phyloP scores from a whole-genome alignment of 2,329 filamentous ascomycete species.

The Fonsecaea multimorphosa region DNA sequence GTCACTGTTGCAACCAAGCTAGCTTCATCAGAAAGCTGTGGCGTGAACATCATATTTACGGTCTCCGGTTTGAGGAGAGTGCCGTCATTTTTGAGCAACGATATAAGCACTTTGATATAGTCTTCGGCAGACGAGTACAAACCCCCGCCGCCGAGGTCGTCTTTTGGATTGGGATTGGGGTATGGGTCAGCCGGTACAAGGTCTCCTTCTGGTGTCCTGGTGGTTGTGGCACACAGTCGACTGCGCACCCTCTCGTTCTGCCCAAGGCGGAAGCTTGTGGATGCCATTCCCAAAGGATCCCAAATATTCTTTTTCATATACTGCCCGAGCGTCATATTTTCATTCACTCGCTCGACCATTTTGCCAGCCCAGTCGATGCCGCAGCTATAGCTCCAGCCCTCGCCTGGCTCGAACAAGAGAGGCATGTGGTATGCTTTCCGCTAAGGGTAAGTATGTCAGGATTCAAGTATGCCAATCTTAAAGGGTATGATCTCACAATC shows the following conservation, averaged over 20 bases:
- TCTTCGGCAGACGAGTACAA: slow-evolving; percentile 45
- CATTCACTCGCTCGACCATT: slow-evolving; percentile 55
- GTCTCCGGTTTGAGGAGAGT: slow-evolving; percentile 42
- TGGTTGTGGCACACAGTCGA: slow-evolving; percentile 45
- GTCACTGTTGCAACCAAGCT: slow-evolving; percentile 13
- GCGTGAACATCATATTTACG: slow-evolving; percentile 35
- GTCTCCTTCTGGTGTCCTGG: slow-evolving; percentile 48
- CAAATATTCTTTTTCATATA: slow-evolving; percentile 55
- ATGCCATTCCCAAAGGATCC: slow-evolving; percentile 53
- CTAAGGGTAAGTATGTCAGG: not conserved
- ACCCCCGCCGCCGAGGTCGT: slow-evolving; percentile 56
- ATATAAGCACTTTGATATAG: slow-evolving; percentile 44
- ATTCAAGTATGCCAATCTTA: not conserved
- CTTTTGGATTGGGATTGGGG: slow-evolving; percentile 45
- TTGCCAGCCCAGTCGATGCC: slow-evolving; percentile 61
- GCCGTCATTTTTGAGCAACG: slow-evolving; percentile 43
- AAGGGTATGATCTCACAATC: slow-evolving; percentile 9
- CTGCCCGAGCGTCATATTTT: slow-evolving; percentile 49
- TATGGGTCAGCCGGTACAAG: slow-evolving; percentile 48
- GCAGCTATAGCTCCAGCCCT: slow-evolving; percentile 58
- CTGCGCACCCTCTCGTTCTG: slow-evolving; percentile 21
- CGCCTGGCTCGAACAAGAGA: slow-evolving; percentile 54
- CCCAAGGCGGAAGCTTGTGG: slow-evolving; percentile 25
- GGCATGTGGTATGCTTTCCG: slow-evolving; percentile 15
- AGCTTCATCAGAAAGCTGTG: slow-evolving; percentile 26